Evolutionary conservation across 2,329 filamentous ascomycete species (phyloP).

Genomic region (Cadophora gregata): DNA sequence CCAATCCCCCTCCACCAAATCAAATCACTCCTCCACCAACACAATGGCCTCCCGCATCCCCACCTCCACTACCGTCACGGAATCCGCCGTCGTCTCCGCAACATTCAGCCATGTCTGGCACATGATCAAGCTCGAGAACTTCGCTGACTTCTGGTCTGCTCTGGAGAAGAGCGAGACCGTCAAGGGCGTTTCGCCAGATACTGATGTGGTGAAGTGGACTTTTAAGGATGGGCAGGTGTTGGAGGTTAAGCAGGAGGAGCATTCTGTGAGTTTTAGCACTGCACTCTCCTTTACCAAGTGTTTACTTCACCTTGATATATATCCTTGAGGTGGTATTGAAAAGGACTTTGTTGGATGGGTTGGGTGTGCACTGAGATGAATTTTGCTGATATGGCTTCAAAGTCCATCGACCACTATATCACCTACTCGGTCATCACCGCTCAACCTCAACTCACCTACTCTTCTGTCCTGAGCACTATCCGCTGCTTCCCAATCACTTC

Average conservation of each 20-base stretch:
- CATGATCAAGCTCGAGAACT: constrained; percentile 75
- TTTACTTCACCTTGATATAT: neutral
- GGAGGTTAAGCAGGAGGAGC: constrained; percentile 79
- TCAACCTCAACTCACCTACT: constrained; percentile 69
- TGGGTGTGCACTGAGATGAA: neutral
- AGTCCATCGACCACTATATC: constrained; percentile 77
- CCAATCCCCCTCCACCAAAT: neutral
- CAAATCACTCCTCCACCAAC: too few species aligned
- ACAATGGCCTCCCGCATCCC: constrained; percentile 53
- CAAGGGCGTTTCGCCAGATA: constrained; percentile 67
- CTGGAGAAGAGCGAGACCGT: constrained; percentile 67
- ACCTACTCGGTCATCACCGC: constrained; percentile 75
- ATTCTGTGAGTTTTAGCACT: constrained; percentile 65
- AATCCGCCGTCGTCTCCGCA: constrained; percentile 72
- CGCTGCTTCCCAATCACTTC: constrained; percentile 70
- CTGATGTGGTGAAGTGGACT: constrained; percentile 71
- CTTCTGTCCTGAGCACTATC: constrained; percentile 70
- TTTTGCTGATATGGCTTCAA: constrained; percentile 10
- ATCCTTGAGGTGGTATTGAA: neutral
- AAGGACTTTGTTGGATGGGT: too few species aligned
- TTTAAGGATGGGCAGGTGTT: constrained; percentile 73
- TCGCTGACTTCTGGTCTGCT: constrained; percentile 69
- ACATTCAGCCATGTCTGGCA: constrained; percentile 73
- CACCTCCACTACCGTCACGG: constrained; percentile 69
- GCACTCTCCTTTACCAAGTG: neutral